Conservation (phyloP, 257 asterid genomes). For the Solanum lycopersicoides region DNA sequence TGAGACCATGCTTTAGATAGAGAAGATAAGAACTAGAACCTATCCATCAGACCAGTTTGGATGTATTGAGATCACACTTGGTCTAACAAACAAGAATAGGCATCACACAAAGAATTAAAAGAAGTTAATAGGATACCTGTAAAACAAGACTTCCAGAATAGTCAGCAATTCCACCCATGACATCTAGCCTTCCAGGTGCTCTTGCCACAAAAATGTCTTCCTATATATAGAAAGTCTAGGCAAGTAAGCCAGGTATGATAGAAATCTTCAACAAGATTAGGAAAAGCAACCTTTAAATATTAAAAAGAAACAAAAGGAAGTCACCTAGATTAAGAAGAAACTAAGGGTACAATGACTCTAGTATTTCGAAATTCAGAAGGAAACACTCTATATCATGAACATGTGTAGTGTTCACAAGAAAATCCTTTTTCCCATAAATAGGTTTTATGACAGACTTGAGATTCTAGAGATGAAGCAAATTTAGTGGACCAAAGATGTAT, state of each 20-base stretch:
- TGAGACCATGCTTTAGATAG: not conserved
- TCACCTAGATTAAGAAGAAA: too few relatives aligned
- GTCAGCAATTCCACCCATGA: slow-evolving; percentile 99
- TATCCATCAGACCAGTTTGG: not conserved
- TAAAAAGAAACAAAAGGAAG: not conserved
- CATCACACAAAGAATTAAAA: not conserved
- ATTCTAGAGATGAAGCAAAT: not conserved
- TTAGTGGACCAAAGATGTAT: not conserved
- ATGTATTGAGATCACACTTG: not conserved
- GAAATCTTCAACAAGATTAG: not conserved
- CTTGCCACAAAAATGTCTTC: slow-evolving; percentile 86
- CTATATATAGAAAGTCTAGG: slow-evolving; percentile 22
- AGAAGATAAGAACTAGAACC: not conserved
- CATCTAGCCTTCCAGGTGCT: slow-evolving; percentile 99
- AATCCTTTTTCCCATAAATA: not conserved
- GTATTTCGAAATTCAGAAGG: not conserved
- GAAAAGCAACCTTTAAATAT: not conserved
- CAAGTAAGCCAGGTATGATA: not conserved
- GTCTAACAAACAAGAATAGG: not conserved
- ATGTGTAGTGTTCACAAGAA: not conserved
- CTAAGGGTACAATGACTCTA: not conserved
- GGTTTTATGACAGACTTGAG: not conserved
- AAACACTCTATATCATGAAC: not conserved
- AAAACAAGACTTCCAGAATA: slow-evolving; percentile 98
- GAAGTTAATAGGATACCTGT: slow-evolving; percentile 46